These are phyloP conservation scores for Mortierella sp. DNA, from an alignment of 371 early-diverging fungal genomes.

Conservation along the genomic window DNA sequence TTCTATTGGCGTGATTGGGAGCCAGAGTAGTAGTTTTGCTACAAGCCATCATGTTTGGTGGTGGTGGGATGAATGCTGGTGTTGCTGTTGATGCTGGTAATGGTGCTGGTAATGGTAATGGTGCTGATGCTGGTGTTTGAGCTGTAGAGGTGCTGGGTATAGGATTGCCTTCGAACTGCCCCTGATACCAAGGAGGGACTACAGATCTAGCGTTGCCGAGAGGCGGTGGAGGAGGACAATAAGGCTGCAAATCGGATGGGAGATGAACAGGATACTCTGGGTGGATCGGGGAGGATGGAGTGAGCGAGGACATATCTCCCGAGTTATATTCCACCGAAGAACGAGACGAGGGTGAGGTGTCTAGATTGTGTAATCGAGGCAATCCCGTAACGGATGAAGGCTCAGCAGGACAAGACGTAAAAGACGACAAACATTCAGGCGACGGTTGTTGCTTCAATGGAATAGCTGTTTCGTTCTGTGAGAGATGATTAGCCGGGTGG, in stretches of 20 bases:
- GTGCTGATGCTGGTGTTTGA: not conserved
- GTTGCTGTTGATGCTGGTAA: not conserved
- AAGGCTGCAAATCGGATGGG: constrained; percentile 24
- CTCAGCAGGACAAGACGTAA: constrained; percentile 3
- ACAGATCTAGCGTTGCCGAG: not conserved
- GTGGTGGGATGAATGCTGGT: not conserved
- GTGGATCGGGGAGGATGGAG: not conserved
- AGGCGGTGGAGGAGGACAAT: constrained; percentile 41
- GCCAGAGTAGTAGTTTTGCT: constrained; percentile 4
- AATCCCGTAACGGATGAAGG: constrained; percentile 8
- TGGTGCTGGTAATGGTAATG: not conserved
- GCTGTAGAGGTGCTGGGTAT: not conserved
- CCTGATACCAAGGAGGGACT: constrained; percentile 1
- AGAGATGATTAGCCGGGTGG: constrained; percentile 4
- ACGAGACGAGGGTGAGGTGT: not conserved
- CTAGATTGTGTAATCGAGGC: constrained; percentile 12
- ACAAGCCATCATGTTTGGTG: not conserved
- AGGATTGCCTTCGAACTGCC: not conserved
- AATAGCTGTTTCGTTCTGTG: constrained; percentile 6
- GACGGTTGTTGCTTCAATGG: not conserved
- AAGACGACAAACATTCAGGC: constrained; percentile 2
- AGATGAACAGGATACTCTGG: not conserved
- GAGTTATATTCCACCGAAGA: constrained; percentile 5
- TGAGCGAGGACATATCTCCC: not conserved
- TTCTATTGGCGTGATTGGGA: constrained; percentile 17